Base-by-base conservation (phyloP, 192 early-diverging fungal species). In the Umbelopsis ramanniana region DNA sequence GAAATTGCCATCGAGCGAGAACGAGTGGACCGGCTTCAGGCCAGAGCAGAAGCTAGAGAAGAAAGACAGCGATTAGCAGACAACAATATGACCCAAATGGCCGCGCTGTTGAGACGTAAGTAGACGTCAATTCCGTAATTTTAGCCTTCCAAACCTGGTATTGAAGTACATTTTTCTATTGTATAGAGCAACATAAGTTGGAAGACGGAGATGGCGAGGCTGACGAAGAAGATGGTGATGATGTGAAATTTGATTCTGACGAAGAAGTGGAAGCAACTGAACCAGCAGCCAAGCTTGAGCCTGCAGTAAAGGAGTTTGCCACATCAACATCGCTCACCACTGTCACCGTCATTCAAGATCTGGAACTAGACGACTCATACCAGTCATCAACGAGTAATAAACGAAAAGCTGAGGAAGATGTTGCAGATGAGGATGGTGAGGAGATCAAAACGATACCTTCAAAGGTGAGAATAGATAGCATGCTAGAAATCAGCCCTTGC, bases 281-380 rank as follows among this genome's bases (percentile, higher is more conserved):
- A 1, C 43, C 66, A 2, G 66, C 72, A 15, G 40, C 40, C 40
- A 69, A 71, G 4, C 81, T 83, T 33, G 78, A 82, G 26, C 80
- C 84, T 24, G 82, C 82, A 6, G 82, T 87, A 22, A 73, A 77
- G 15, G 86, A 90, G 54, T 86, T 90, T 74, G 83, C 81, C 35
- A 84, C 84, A 19, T 76, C 81, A 33, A 73, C 79, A 14, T 81
- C 88, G 9, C 73, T 92, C 4, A 92, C 91, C 2, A 92, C 91
- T 3, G 89, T 92, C 4, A 92, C 89, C 21, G 89, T 92, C 8
- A 87, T 90, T 47, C 83, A 86, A 48, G 90, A 90, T 69, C 81
- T 92, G 73, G 88, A 90, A 74, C 82, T 87, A 70, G 83, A 87
- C 45, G 75, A 82, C 14, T 74, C 75, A 6, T 72, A 69, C 22